Conservation (phyloP, 306 rosid species). For the Neltuma alba region DNA sequence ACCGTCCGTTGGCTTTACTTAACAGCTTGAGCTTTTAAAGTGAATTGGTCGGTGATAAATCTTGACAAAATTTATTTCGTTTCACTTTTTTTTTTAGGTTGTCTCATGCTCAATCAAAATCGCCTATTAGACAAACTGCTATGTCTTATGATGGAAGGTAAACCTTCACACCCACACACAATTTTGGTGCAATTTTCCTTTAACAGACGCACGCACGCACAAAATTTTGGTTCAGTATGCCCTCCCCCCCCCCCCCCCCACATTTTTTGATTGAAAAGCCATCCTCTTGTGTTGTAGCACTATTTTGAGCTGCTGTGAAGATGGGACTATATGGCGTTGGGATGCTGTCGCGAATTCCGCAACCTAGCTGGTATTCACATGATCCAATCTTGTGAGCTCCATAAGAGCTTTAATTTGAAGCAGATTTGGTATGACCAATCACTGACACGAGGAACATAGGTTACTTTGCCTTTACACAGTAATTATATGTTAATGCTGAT, state of each 20-base stretch:
- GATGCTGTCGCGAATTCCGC: slow-evolving; percentile 52
- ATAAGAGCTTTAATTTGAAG: slow-evolving; percentile 2
- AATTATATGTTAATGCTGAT: not conserved
- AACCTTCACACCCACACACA: not conserved
- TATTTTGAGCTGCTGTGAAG: slow-evolving; percentile 88
- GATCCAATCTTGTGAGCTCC: not conserved
- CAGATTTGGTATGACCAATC: slow-evolving; percentile 16
- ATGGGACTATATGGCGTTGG: slow-evolving; percentile 99
- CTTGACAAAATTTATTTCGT: slow-evolving; percentile 8
- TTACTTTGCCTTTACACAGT: slow-evolving; percentile 6
- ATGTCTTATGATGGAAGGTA: slow-evolving; percentile 94
- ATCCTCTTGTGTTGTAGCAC: slow-evolving; percentile 57
- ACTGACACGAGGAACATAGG: not conserved
- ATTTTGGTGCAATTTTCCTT: not conserved
- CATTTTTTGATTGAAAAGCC: not conserved
- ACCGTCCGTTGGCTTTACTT: not conserved
- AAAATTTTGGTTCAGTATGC: slow-evolving; percentile 1
- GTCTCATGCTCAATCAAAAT: slow-evolving; percentile 82
- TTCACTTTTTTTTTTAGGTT: slow-evolving; percentile 53
- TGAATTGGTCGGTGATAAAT: not conserved
- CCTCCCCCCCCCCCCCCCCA: too few relatives aligned
- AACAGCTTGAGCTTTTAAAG: not conserved
- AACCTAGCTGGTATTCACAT: slow-evolving; percentile 19
- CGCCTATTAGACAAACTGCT: slow-evolving; percentile 92
- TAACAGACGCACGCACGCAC: not conserved